Evolutionary conservation across 2,329 filamentous ascomycete genomes (phyloP), one percentile per base, ranked within the genome.

Genomic region (Aureobasidium leucospermi): DNA sequence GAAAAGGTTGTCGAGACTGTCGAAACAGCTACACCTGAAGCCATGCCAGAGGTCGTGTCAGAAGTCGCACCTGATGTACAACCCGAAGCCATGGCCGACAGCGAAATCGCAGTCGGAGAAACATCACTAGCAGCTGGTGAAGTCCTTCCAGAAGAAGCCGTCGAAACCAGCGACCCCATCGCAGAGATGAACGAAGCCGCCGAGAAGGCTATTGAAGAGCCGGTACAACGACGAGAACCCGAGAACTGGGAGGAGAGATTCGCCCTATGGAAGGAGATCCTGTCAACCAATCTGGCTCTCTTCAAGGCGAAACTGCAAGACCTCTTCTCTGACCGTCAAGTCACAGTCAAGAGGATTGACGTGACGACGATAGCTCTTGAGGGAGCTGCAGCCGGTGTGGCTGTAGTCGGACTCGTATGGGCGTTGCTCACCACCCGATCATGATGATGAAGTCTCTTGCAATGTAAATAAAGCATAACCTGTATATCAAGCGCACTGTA

Each of bases 291-390:
- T 19, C 11, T 58, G 10, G 34, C 28, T 2, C 32, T 48, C 10
- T 61, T 41, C 46, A 52, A 46, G 16, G 32, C 41, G 28, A 62
- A 57, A 36, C 6, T 64, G n/a, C 60, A 49, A 6, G 73, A 75
- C 43, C 64, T 75, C 4, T 71, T 79, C 64, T 78, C 76, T 65
- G 74, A 79, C 51, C 70, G 74, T 23, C 51, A 71, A 34, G 71
- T 79, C 52, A 74, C 75, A 15, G 70, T 79, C 49, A 74, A 75
- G 41, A 72, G 75, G 60, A 70, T 77, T 48, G 77, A 79, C 55
- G 68, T 76, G 42, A 79, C 77, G 2, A 72, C 72, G n/a, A 70
- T 73, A 16, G 70, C 76, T 4, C 63, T 78, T n/a, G 72, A 76
- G 61, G 73, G 75, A 38, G 75, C 74, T 49, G 74, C 75, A 6